phyloP scores from a whole-genome alignment of 495 filamentous ascomycete genomes.

The Penicillium diatomitis region DNA sequence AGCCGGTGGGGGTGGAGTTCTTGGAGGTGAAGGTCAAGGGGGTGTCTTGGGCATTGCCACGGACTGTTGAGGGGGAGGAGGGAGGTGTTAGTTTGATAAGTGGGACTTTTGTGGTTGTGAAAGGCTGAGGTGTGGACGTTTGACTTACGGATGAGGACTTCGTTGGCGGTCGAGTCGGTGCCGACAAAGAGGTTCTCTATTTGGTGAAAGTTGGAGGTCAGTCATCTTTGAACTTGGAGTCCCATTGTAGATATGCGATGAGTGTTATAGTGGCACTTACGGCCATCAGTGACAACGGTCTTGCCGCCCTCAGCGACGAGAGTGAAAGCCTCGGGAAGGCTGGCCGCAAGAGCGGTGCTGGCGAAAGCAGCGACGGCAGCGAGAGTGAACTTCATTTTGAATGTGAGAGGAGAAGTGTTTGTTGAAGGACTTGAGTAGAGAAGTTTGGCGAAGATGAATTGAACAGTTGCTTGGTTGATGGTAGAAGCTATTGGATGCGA shows the following conservation, averaged over 20 bases:
- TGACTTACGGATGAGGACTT: constrained; percentile 22
- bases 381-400: constrained; percentile 26
- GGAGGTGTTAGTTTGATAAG: neutral
- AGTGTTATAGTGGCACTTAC: constrained; percentile 8
- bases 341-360: constrained; percentile 17
- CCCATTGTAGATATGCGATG: neutral
- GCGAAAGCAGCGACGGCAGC: constrained; percentile 17
- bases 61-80: neutral
- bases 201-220: neutral
- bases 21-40: constrained; percentile 19
- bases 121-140: neutral
- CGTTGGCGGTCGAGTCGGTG: constrained; percentile 12
- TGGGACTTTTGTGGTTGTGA: no score
- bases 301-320: constrained; percentile 24
- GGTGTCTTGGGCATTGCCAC: constrained; percentile 11
- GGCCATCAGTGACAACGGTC: constrained; percentile 24
- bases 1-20: constrained; percentile 16
- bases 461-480: neutral
- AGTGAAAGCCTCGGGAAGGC: constrained; percentile 23
- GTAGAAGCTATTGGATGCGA: no score
- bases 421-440: neutral
- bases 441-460: neutral
- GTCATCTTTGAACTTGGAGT: neutral
- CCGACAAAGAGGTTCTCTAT: constrained; percentile 16
- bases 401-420: neutral